Base-by-base conservation (phyloP, 1,284 basidiomycete species). In the Sanghuangporus weigelae region DNA sequence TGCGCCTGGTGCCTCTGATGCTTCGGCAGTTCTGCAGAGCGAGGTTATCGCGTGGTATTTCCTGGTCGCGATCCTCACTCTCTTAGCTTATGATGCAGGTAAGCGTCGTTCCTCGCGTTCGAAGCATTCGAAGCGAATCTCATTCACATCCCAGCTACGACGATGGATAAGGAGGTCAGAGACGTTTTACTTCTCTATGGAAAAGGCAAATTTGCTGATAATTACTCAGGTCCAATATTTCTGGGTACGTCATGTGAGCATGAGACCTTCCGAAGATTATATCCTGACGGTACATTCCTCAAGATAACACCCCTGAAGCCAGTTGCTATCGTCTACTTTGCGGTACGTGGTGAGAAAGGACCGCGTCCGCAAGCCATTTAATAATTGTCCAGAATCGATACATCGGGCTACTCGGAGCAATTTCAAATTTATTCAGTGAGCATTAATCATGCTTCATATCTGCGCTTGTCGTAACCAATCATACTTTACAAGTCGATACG, bases 21-120 rank as follows among this genome's bases (percentile, higher is more conserved):
- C 48, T 23, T 23, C 48, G 10, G 1, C 19, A 10, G 48, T 49
- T 3, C 10, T 49, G 3, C 16, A n/a, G 48, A 19, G 19, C 10
- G 48, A 49, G 19, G 2, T 19, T 12, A 53, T 35, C 10, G 31
- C 51, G 11, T 21, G 21, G 40, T 59, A 42, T 46, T 35, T 59
- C 38, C n/a, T 42, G 5, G 57, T 19, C 21, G 57, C 57, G n/a
- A 44, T 59, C 8, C 16, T 48, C 40, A 59, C 57, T 35, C 39
- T 48, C 11, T 46, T 59, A 12, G 57, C 48, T 8, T 59, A 59
- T 48, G 40, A 59, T 59, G 57, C 57, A 46, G 19, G 57, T 59
- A 35, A 10, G 38, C 3, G 11, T 21, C 6, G n/a, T 14, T n/a
- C 5, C n/a, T 21, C 14, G 38, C 8, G 10, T 31, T 10, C n/a